Evolutionary conservation across 768 basidiomycete genomes (phyloP).

Genomic region (Neoboletus magnificus): DNA sequence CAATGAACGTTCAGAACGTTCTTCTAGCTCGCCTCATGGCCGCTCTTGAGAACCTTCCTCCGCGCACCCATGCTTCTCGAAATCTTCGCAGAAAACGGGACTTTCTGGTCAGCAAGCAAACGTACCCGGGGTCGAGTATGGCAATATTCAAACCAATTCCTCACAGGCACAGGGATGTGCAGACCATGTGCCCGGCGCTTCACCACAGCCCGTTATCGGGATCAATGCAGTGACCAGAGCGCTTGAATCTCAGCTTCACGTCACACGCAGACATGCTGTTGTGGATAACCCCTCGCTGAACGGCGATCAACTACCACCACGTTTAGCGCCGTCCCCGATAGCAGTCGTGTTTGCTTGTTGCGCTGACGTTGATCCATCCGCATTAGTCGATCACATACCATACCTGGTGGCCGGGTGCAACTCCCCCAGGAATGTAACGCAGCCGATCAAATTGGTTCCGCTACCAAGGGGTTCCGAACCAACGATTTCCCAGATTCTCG

Average conservation of each 20-base stretch:
- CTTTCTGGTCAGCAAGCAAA: slow-evolving; percentile 6
- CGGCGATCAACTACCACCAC: not conserved
- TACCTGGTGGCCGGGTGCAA: slow-evolving; percentile 77
- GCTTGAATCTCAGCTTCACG: slow-evolving; percentile 56
- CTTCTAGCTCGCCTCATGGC: slow-evolving; percentile 50
- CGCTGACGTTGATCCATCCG: slow-evolving; percentile 69
- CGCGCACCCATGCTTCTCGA: slow-evolving; percentile 29
- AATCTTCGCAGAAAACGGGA: not conserved
- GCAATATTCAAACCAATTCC: not conserved
- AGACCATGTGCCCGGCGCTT: not conserved
- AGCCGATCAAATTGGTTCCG: slow-evolving; percentile 54
- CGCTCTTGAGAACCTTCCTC: slow-evolving; percentile 48
- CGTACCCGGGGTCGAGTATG: slow-evolving; percentile 3
- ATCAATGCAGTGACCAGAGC: slow-evolving; percentile 77
- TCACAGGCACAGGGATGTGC: not conserved
- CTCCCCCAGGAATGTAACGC: slow-evolving; percentile 33
- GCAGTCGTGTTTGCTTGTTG: slow-evolving; percentile 64
- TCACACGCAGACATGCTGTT: slow-evolving; percentile 22
- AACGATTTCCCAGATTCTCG: slow-evolving; percentile 56
- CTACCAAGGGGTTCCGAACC: slow-evolving; percentile 67
- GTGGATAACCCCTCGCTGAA: not conserved
- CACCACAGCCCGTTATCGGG: slow-evolving; percentile 53
- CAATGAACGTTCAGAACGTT: slow-evolving; percentile 59
- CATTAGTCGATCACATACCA: slow-evolving; percentile 71
- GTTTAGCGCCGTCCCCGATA: slow-evolving; percentile 11